Conservation (phyloP, 2,329 filamentous ascomycete genomes). For the Chrysosporium queenslandicum region DNA sequence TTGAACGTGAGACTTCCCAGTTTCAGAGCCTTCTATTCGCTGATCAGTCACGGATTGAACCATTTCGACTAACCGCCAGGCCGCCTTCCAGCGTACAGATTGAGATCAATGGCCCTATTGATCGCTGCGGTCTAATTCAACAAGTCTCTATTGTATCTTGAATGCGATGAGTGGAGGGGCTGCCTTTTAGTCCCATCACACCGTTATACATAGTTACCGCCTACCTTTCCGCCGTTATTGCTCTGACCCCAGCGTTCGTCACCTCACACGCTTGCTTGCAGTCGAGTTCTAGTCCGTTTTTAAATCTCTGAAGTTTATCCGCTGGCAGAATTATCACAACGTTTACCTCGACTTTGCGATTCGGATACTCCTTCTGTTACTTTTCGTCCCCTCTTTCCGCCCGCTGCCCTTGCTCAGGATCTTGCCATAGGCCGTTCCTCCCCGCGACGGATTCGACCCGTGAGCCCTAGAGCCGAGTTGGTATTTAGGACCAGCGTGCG, state of each 20-base stretch:
- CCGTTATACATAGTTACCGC: neutral
- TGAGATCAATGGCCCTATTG: neutral
- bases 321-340: neutral
- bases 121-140: neutral
- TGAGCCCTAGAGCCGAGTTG: neutral
- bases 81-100: neutral
- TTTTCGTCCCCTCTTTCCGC: neutral
- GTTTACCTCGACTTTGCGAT: neutral
- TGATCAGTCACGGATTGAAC: slow-evolving; percentile 1
- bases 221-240: neutral
- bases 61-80: neutral
- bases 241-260: slow-evolving; percentile 3
- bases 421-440: neutral
- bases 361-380: neutral
- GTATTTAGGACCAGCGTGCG: too few species aligned
- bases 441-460: neutral
- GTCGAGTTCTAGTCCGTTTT: slow-evolving; percentile 10
- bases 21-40: slow-evolving; percentile 4
- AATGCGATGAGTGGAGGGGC: neutral
- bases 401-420: neutral
- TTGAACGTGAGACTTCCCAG: slow-evolving; percentile 1
- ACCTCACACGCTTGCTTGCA: slow-evolving; percentile 2
- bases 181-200: neutral
- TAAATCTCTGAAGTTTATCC: slow-evolving; percentile 6
- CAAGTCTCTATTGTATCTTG: neutral